Base-by-base conservation (phyloP, 352 stramenopile species). In the Elongisporangium undulatum region DNA sequence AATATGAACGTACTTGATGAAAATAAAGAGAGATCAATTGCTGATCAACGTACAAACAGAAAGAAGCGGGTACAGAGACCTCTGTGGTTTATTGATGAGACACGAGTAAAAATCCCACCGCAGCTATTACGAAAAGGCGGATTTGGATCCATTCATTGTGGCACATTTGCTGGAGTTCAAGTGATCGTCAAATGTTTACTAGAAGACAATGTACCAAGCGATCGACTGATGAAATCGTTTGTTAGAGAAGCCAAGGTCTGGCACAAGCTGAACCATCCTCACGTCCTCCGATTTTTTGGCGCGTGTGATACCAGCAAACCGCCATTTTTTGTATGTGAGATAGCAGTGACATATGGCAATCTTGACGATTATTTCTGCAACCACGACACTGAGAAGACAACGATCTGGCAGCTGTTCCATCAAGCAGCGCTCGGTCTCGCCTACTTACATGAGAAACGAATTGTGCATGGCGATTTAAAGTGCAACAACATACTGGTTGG, bases 171-270 rank as follows among this genome's bases (percentile, higher is more conserved):
- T 12, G 51, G 57, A 21, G 67, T 60, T 0, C 12, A 53, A 2
- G 64, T 78, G 22, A 64, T 72, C 0, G 62, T 78, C 23, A 75
- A 75, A 22, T 63, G 56, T 22, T 56, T 67, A 9, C 29, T 41
- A 1, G 29, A 41, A 41, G 29, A 41, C 2, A 41, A 41, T 6
- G 22, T 15, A 34, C 57, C 13, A 34, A 48, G 16, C 17, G 51
- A 41, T 0, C 20, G 59, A 15, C 8, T 41, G 24, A 34, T 41
- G 29, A 49, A 66, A 15, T 58, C 58, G 20, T 74, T 74, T 21
- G 55, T 58, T 24, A 52, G 48, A n/a, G 60, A 74, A 24, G 67
- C 61, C 1, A 57, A 68, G 22, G 68, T 62, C 0, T 72, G 65
- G 65, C 58, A 68, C 23, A 55, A 61, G 8, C 66, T 72, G 23